Evolutionary conservation across 768 basidiomycete species (phyloP), one percentile per base, ranked within the genome.

Genomic region (Sutorius australiensis): DNA sequence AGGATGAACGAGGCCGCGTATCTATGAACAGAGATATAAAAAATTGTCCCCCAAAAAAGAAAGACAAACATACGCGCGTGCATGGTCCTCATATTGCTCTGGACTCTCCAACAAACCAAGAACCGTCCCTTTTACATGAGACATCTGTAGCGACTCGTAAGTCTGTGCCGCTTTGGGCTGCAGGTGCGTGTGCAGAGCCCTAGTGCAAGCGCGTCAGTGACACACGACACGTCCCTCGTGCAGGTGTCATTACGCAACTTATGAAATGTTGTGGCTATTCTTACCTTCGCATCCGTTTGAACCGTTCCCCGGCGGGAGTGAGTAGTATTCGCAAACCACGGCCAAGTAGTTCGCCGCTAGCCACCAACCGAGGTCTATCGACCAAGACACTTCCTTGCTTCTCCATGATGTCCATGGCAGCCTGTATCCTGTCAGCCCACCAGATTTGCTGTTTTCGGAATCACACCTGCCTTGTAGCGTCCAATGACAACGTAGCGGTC

Each of bases 331-430:
- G 62, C 76, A 82, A 78, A 0, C 81, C 81, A 7, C 81, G 77
- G 1, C 73, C 74, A 0, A 82, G 65, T 0, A 78, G 73, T 51
- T 82, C 79, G 0, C 81, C 81, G 30, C 47, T 19, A 0, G 81
- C 73, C 28, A 82, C 77, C 21, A 67, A 73, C 1, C 65, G 59
- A 3, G 81, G 81, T 46, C 80, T 64, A 60, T 82, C 82, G 1
- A 69, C 75, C 12, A 76, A 63, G 0, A 65, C 56, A 1, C 75
- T 75, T 0, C 81, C 81, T 57, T 82, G 79, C 53, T 77, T 78
- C 61, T 84, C 81, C 80, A 84, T 79, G 47, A 83, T 77, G 3
- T 83, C 80, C 1, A 80, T 71, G 0, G 80, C 79, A 0, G 80
- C 80, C 59, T 80, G 38, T 73, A 56, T 13, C 31, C 33, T 13